A percentile compares a stretch with the other conserved stretches of the same genome.
phyloP scores from a whole-genome alignment of 1,284 basidiomycete species.

The Puccinia horiana region DNA sequence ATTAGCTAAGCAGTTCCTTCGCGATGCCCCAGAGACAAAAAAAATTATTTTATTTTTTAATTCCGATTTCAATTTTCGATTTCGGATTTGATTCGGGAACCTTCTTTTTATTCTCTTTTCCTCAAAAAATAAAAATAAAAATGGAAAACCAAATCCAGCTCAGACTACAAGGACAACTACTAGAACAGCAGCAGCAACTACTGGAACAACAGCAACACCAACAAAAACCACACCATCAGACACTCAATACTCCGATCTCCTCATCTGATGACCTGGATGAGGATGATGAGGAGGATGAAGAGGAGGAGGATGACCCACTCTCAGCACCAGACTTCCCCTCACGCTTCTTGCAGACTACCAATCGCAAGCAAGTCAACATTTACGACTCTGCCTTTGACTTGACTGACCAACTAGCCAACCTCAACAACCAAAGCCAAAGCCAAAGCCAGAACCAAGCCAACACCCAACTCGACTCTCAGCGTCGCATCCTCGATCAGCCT shows the following conservation, averaged over 20 bases:
- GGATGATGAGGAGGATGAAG: conserved; percentile 19
- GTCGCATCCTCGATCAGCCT: neutral
- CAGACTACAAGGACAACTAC: neutral
- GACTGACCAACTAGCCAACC: neutral
- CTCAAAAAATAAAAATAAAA: no score
- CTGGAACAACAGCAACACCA: neutral
- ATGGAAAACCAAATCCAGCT: neutral
- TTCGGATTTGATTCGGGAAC: no score
- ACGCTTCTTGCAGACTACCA: neutral
- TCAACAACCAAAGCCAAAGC: neutral
- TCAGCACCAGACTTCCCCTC: neutral
- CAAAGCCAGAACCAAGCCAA: neutral
- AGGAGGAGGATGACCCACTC: conserved; percentile 20
- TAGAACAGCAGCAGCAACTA: no score
- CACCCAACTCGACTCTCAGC: neutral
- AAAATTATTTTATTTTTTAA: no score
- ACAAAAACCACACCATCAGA: neutral
- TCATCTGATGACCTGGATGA: conserved; percentile 15
- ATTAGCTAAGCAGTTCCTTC: no score
- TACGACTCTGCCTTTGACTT: conserved; percentile 10
- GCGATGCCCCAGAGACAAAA: no score
- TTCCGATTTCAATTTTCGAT: no score
- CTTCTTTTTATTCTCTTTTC: no score
- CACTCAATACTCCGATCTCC: neutral
- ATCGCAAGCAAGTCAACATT: conserved; percentile 18